Evolutionary conservation across 2,329 filamentous ascomycete genomes (phyloP).

Genomic region (Fusarium bactridioides): DNA sequence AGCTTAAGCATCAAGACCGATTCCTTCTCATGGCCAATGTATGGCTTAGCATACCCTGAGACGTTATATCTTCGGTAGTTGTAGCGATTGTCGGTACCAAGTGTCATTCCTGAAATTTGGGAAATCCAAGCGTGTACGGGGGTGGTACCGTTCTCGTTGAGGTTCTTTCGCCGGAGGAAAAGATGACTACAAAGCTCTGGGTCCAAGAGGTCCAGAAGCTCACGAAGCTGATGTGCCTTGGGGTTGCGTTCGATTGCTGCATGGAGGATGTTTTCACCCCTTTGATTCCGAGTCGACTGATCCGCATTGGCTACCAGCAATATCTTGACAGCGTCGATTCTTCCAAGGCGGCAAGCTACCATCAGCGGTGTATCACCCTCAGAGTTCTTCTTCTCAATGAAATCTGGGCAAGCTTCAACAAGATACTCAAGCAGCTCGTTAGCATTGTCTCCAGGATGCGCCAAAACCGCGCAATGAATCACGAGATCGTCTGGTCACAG

Average conservation of each 20-base stretch:
- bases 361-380: slow-evolving; percentile 72
- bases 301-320: slow-evolving; percentile 75
- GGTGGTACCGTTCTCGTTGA: slow-evolving; percentile 62
- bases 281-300: slow-evolving; percentile 67
- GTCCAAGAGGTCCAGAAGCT: slow-evolving; percentile 67
- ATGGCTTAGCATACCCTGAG: slow-evolving; percentile 16
- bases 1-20: slow-evolving; percentile 54
- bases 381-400: slow-evolving; percentile 67
- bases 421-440: slow-evolving; percentile 71
- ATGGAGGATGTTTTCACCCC: slow-evolving; percentile 75
- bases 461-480: slow-evolving; percentile 71
- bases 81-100: not conserved
- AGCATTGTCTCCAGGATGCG: slow-evolving; percentile 50
- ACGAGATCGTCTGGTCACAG: slow-evolving; percentile 61
- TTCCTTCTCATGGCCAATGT: slow-evolving; percentile 41
- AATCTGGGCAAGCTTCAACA: slow-evolving; percentile 66
- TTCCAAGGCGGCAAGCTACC: slow-evolving; percentile 67
- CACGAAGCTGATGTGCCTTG: slow-evolving; percentile 48
- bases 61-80: slow-evolving; percentile 15
- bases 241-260: slow-evolving; percentile 52
- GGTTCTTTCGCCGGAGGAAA: slow-evolving; percentile 64
- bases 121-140: slow-evolving; percentile 70
- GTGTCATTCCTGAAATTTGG: slow-evolving; percentile 34
- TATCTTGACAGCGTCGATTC: slow-evolving; percentile 62
- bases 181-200: slow-evolving; percentile 63